These are phyloP conservation scores for Xylariaceae sp. DNA, from an alignment of 2,329 filamentous ascomycete species.

Conservation along the genomic window DNA sequence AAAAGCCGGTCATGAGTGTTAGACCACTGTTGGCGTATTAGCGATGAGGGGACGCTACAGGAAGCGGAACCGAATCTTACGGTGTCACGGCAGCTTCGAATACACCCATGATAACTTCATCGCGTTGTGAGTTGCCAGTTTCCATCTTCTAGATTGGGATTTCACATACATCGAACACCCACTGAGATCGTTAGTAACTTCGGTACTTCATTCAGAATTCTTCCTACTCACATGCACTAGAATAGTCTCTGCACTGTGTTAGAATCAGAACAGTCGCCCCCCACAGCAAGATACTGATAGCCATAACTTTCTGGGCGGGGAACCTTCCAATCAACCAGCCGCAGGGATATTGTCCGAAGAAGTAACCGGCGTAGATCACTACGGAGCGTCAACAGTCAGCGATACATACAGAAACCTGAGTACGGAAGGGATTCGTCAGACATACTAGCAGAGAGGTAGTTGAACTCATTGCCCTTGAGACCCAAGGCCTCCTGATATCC, in stretches of 20 bases:
- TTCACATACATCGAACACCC: no score
- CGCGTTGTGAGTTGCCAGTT: no score
- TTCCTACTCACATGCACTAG: no score
- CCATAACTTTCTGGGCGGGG: slow-evolving; percentile 36
- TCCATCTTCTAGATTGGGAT: no score
- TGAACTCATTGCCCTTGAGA: slow-evolving; percentile 35
- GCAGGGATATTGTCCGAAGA: slow-evolving; percentile 41
- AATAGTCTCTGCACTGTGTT: no score
- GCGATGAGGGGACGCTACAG: background rate
- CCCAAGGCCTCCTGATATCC: slow-evolving; percentile 34
- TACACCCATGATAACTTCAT: slow-evolving; percentile 30
- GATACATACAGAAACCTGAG: no score
- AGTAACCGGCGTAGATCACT: slow-evolving; percentile 40
- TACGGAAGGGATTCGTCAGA: no score
- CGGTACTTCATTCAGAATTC: no score
- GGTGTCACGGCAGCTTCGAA: slow-evolving; percentile 35
- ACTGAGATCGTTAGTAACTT: no score
- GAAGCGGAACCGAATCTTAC: background rate
- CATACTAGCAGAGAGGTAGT: slow-evolving; percentile 13
- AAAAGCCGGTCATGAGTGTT: slow-evolving; percentile 36
- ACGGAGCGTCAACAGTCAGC: no score
- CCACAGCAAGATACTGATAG: slow-evolving; percentile 32
- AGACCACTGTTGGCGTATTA: slow-evolving; percentile 17
- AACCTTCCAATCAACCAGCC: slow-evolving; percentile 38
- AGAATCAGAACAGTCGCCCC: slow-evolving; percentile 33